Base-by-base conservation (phyloP, 352 stramenopile genomes). In the Globisporangium nagaii region DNA sequence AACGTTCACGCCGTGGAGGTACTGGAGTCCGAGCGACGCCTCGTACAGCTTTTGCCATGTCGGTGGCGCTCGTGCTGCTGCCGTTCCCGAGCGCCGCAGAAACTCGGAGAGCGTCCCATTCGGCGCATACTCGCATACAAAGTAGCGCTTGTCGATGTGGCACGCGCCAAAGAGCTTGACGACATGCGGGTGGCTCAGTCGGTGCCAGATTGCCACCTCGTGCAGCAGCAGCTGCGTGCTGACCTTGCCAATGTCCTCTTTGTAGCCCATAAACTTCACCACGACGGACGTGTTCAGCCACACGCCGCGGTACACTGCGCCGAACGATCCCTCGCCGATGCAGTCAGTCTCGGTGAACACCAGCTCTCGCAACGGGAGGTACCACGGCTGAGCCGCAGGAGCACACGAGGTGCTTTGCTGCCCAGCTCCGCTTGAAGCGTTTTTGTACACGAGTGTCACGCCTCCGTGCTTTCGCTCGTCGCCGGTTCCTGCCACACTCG, bases 41-140 rank as follows among this genome's bases (percentile, higher is more conserved):
- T 55, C 48, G 35, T 46, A 17, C 24, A 46, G 24, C 22, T 36
- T 54, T 24, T 54, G 34, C 47, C 47, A 54, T 25, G n/a, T 0
- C 10, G 3, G n/a, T n/a, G n/a, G n/a, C n/a, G n/a, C n/a, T n/a
- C 13, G 39, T 8, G 11, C 19, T n/a, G 39, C 9, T n/a, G n/a
- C 27, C 13, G 20, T 28, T 24, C 8, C 3, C 10, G 19, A 10
- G 7, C 10, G 39, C 10, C n/a, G 25, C n/a, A 44, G 39, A 15
- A n/a, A 19, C 20, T 24, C 9, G 10, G 39, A 30, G 8, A 44
- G 12, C 11, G 20, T 44, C 19, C 39, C 39, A 12, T 44, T 44
- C 4, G 19, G n/a, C 2, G 4, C 39, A n/a, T n/a, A n/a, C n/a
- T n/a, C n/a, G n/a, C 15, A 40, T 7, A 40, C 35, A 8, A 40